Base-by-base conservation (phyloP, 257 asterid species). In the Penstemon eatonii region DNA sequence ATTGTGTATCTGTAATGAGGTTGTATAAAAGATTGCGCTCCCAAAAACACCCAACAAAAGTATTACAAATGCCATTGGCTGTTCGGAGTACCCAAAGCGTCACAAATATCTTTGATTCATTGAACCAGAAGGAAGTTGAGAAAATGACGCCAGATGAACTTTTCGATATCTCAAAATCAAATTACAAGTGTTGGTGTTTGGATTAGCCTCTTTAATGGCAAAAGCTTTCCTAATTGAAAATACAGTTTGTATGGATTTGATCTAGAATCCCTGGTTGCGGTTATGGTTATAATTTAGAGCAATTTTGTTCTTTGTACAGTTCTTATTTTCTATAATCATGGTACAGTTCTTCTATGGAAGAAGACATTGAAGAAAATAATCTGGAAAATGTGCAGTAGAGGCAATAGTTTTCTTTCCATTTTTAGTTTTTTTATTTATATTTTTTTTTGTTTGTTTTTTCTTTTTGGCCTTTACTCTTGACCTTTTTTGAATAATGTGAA, bases 111-210 rank as follows among this genome's bases (percentile, higher is more conserved):
- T 65, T 11, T 60, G 79, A 77, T 75, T 58, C 81, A 6, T 76
- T 60, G 71, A 65, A 43, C 39, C 19, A 57, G 62, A 58, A 36
- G 56, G 76, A 69, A 60, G 74, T 72, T 56, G 80, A 78, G 73
- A 66, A 71, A 43, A 69, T 83, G 85, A 74, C 80, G 7, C 79
- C 86, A 2, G 36, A 68, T 37, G 83, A 82, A 62, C 88, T 85
- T 45, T 75, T 79, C 43, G 78, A 67, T 72, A 76, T 80, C 66
- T 85, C 90, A 52, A 73, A 70, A 59, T 58, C 86, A 38, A 83
- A 83, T 51, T 83, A 80, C 60, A 68, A 47, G 60, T 83, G 91
- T 36, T 85, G 91, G 91, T 85, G 88, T 75, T 78, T 83, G 73
- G 86, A 83, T 71, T 51, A 0, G 60, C 60, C 33, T 42, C 3